Evolutionary conservation across 352 stramenopile species (phyloP), one percentile per base, ranked within the genome.

Genomic region (Phytophthora kernoviae): DNA sequence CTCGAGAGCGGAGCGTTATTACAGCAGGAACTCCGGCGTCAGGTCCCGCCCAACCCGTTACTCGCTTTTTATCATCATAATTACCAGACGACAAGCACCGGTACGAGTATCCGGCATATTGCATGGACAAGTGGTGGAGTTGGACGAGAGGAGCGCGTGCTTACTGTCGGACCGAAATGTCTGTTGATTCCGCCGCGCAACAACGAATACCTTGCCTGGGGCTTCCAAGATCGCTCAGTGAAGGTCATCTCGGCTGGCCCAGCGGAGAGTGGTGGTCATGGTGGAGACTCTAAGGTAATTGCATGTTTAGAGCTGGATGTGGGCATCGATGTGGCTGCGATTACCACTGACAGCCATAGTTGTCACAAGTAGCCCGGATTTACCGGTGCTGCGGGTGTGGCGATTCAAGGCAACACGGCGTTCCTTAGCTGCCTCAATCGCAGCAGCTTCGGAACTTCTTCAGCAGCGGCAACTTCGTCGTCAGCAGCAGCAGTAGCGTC

Each of bases 151-250:
- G 81, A 87, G 52, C 67, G 67, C 14, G 58, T 79, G 3, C 75
- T 80, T 12, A 34, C 57, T 40, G 65, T 84, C 7, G 64, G 80
- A 3, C 58, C 74, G 3, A 70, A 81, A 5, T 87, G 77, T 34
- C 41, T 91, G 7, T 58, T 91, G 40, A 84, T 92, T 18, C 83
- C 83, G 6, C 79, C 83, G 2, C 67, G 70, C 1, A 74, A 90
- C 51, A 73, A 73, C 42, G 81, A 92, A 58, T 91, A 88, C 41
- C 57, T 91, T 7, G 77, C 83, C 2, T 92, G 83, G 83, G 77
- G 77, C 0, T 91, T 88, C 54, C 75, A 85, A 39, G 84, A 91
- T 30, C 73, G 73, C 0, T 80, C 78, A 14, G 66, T 91, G 39
- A 90, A 90, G 47, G 52, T 91, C 8, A 41, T 91, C 10, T 77